Conservation (phyloP, 345 rosid species). For the Triadica sebifera region DNA sequence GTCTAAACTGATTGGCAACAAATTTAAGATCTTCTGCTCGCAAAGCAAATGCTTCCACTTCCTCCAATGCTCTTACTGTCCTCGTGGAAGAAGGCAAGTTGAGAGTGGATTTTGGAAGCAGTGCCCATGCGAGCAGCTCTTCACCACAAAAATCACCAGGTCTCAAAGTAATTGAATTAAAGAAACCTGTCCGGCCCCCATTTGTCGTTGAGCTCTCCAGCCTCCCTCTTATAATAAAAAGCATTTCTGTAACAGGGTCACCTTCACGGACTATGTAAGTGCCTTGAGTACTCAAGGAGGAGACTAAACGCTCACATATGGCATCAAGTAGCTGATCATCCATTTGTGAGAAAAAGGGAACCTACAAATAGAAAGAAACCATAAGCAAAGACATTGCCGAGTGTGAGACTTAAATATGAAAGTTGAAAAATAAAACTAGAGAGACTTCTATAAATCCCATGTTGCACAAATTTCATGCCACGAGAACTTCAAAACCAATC, state of each 20-base stretch:
- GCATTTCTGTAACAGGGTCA: slow-evolving; percentile 89
- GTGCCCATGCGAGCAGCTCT: slow-evolving; percentile 92
- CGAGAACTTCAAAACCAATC: background rate
- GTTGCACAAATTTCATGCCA: background rate
- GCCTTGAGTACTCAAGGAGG: slow-evolving; percentile 75
- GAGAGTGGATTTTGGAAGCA: slow-evolving; percentile 71
- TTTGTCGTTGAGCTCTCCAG: slow-evolving; percentile 90
- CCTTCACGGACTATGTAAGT: slow-evolving; percentile 92
- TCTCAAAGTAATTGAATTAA: slow-evolving; percentile 68
- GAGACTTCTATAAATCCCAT: background rate
- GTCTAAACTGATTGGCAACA: slow-evolving; percentile 87
- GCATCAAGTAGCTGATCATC: slow-evolving; percentile 95
- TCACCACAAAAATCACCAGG: slow-evolving; percentile 97
- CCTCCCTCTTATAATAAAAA: slow-evolving; percentile 79
- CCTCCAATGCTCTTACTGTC: slow-evolving; percentile 77
- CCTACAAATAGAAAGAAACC: slow-evolving; percentile 40
- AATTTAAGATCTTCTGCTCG: slow-evolving; percentile 87
- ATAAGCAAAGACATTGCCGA: background rate
- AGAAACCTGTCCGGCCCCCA: slow-evolving; percentile 94
- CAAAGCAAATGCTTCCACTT: slow-evolving; percentile 93
- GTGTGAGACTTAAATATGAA: background rate
- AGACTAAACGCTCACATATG: slow-evolving; percentile 83
- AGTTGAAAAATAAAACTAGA: background rate
- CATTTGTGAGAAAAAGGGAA: slow-evolving; percentile 93
- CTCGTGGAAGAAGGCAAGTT: slow-evolving; percentile 89